A percentile compares a stretch with the other conserved stretches of the same genome.
phyloP scores from a whole-genome alignment of 2,329 filamentous ascomycete genomes.

The Scopulariopsis brevicaulis region DNA sequence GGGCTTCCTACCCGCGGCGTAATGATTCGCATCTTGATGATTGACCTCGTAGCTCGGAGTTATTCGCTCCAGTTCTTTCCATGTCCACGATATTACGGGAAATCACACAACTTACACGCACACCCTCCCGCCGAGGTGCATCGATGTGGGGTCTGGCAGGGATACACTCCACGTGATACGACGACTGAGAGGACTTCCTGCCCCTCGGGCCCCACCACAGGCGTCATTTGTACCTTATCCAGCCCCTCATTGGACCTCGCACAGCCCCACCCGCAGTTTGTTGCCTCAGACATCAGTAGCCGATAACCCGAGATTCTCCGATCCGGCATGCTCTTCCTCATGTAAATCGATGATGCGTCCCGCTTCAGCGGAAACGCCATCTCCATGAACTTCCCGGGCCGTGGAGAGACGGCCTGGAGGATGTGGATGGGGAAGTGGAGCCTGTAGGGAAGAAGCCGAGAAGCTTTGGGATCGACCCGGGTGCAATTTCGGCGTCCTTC shows the following conservation, averaged over 20 bases:
- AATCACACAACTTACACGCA: background rate
- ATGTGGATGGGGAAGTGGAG: too few species aligned
- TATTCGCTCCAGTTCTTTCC: background rate
- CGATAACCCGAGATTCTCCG: background rate
- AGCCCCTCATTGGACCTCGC: background rate
- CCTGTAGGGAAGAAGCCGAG: too few species aligned
- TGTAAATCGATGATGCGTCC: background rate
- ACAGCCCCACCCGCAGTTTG: background rate
- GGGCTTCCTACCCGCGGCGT: background rate
- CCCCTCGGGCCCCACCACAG: background rate
- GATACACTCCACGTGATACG: background rate
- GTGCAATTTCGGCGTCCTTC: too few species aligned
- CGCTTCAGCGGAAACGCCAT: background rate
- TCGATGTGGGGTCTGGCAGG: background rate
- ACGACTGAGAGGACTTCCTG: background rate
- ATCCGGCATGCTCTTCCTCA: background rate
- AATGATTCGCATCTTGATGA: background rate
- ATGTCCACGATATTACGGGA: background rate
- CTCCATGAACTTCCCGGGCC: background rate
- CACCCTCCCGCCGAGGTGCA: background rate
- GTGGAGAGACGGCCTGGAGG: too few species aligned
- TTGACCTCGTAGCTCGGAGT: background rate
- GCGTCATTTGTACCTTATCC: background rate
- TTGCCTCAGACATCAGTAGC: background rate
- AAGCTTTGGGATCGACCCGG: too few species aligned